These are phyloP conservation scores for Chrysanthemum makinoi DNA, from an alignment of 129 eudicot genomes.

Conservation along the genomic window DNA sequence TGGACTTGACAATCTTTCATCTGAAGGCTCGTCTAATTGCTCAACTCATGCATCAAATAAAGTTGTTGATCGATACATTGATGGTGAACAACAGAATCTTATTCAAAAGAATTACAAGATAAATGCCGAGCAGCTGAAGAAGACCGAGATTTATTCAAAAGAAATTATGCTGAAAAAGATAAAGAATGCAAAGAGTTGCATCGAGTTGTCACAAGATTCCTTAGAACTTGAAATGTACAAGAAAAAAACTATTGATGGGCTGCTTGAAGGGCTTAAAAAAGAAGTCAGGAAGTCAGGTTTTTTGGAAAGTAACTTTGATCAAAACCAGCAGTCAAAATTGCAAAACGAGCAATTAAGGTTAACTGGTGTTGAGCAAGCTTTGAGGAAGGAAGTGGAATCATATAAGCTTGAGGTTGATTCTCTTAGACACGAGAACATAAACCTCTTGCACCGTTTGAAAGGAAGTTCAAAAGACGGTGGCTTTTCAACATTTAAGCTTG, in stretches of 20 bases:
- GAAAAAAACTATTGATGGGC: constrained; percentile 82
- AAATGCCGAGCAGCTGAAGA: constrained; percentile 61
- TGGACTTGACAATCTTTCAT: constrained; percentile 39
- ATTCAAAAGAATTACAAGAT: constrained; percentile 61
- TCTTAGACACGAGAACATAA: constrained; percentile 79
- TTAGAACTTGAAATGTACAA: constrained; percentile 76
- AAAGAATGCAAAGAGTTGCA: constrained; percentile 87
- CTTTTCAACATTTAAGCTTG: constrained; percentile 57
- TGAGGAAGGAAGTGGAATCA: constrained; percentile 86
- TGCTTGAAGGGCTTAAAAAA: constrained; percentile 58
- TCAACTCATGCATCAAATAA: constrained; percentile 74
- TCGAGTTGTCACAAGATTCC: constrained; percentile 54
- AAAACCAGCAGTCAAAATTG: constrained; percentile 53
- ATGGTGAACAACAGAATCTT: constrained; percentile 39
- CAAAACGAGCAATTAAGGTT: constrained; percentile 75
- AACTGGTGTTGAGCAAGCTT: constrained; percentile 66
- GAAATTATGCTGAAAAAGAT: constrained; percentile 68
- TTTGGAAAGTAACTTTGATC: constrained; percentile 30
- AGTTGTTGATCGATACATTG: constrained; percentile 68
- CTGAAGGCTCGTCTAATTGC: constrained; percentile 64
- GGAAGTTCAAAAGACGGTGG: constrained; percentile 51
- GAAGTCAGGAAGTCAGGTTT: constrained; percentile 29
- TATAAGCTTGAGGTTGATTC: constrained; percentile 69
- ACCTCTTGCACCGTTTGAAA: constrained; percentile 68
- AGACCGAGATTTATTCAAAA: constrained; percentile 52